These are phyloP conservation scores for Arabis hirsuta DNA, from an alignment of 345 rosid species.

Conservation along the genomic window DNA sequence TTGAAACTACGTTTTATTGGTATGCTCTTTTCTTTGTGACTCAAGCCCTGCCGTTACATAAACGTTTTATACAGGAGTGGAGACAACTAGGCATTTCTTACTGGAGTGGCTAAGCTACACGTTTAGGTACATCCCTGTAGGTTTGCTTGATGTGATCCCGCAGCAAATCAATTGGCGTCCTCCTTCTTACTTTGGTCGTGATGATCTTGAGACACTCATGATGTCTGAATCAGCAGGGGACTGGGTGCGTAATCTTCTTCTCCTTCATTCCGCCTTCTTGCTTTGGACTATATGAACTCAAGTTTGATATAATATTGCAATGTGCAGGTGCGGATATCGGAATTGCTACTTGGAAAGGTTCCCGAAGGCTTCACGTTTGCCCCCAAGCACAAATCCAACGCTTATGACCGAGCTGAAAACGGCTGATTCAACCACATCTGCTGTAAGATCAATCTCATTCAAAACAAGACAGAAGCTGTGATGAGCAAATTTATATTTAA, in stretches of 20 bases:
- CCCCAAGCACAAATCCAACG: constrained; percentile 92
- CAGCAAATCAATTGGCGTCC: constrained; percentile 90
- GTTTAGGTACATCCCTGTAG: constrained; percentile 81
- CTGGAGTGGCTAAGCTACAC: constrained; percentile 95
- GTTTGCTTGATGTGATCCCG: constrained; percentile 83
- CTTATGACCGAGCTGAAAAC: constrained; percentile 87
- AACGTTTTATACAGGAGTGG: constrained; percentile 58
- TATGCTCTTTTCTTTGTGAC: constrained; percentile 1
- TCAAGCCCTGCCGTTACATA: constrained; percentile 11
- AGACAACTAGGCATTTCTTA: constrained; percentile 89
- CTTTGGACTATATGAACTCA: constrained; percentile 1
- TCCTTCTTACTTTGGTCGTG: constrained; percentile 86
- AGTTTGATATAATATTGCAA: constrained; percentile 5
- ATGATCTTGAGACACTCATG: constrained; percentile 97
- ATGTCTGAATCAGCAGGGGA: constrained; percentile 96
- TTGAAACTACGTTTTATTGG: neutral
- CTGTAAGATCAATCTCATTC: constrained; percentile 12
- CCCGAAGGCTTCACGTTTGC: constrained; percentile 91
- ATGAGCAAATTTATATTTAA: neutral
- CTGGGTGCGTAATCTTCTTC: constrained; percentile 60
- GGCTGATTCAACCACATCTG: constrained; percentile 53
- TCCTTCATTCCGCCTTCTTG: neutral
- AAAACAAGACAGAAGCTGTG: constrained; percentile 5
- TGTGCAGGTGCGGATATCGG: constrained; percentile 79
- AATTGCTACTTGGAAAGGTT: constrained; percentile 91